These are phyloP conservation scores for Berkeleyomyces rouxiae DNA, from an alignment of 2,329 filamentous ascomycete species.

Conservation along the genomic window DNA sequence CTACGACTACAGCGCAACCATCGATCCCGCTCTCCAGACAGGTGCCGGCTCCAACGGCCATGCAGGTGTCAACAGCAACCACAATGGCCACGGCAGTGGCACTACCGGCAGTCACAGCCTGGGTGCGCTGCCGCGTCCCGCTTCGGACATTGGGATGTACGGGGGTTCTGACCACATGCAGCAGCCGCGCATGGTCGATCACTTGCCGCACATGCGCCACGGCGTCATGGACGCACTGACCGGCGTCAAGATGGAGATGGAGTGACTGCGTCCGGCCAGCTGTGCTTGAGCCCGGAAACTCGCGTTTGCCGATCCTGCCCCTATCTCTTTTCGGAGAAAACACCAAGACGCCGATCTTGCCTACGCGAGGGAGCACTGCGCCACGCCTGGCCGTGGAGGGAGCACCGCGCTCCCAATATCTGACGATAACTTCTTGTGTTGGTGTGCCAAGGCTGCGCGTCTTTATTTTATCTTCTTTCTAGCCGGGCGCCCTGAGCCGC, in stretches of 20 bases:
- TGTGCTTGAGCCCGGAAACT: neutral
- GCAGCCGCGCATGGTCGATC: slow-evolving; percentile 9
- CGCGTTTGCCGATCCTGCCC: neutral
- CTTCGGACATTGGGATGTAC: neutral
- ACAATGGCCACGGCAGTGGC: neutral
- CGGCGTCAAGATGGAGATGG: neutral
- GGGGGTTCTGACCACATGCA: slow-evolving; percentile 2
- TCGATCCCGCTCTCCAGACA: slow-evolving; percentile 46
- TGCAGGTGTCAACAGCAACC: neutral
- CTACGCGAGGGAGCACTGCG: too few relatives aligned
- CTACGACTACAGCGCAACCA: slow-evolving; percentile 39
- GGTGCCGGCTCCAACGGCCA: neutral
- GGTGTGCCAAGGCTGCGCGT: neutral
- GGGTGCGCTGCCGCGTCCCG: neutral
- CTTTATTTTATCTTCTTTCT: neutral
- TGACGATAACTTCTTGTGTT: too few relatives aligned
- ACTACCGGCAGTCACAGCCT: neutral
- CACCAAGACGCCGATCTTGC: too few relatives aligned
- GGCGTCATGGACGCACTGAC: neutral
- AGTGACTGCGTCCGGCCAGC: neutral
- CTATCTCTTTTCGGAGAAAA: neutral
- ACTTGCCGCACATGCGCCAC: slow-evolving; percentile 9
- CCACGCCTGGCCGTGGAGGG: too few relatives aligned
- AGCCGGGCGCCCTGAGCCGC: neutral
- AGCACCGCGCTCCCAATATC: too few relatives aligned